These are phyloP conservation scores for Lachancea thermotolerans DNA, from an alignment of 805 yeast genomes.

Conservation along the genomic window DNA sequence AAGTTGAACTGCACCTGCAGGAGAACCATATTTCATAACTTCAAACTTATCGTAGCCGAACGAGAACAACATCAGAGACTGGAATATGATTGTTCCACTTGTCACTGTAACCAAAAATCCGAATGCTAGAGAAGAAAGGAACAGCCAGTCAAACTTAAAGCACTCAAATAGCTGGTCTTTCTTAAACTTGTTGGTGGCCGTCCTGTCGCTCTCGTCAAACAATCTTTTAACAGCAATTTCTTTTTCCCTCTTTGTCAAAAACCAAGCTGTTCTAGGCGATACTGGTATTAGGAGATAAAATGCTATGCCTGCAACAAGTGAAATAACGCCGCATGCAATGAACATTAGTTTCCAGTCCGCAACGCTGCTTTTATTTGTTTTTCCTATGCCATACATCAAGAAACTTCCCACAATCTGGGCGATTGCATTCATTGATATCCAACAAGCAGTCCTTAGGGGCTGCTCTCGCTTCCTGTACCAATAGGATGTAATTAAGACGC, in stretches of 20 bases:
- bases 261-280: conserved; percentile 2
- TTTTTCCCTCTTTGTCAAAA: conserved; percentile 1
- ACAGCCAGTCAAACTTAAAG: conserved; percentile 7
- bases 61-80: conserved; percentile 5
- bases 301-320: not conserved
- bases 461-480: too few relatives aligned
- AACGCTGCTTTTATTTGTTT: conserved; percentile 2
- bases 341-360: conserved; percentile 4
- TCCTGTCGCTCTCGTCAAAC: conserved; percentile 1
- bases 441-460: too few relatives aligned
- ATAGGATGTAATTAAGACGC: too few relatives aligned
- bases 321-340: not conserved
- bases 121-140: conserved; percentile 1
- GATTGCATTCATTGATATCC: too few relatives aligned
- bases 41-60: conserved; percentile 7
- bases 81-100: conserved; percentile 6
- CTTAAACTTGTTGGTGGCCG: not conserved
- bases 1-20: conserved; percentile 9
- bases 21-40: conserved; percentile 6
- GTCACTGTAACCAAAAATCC: conserved; percentile 6
- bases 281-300: not conserved
- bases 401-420: too few relatives aligned
- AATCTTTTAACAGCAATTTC: conserved; percentile 1
- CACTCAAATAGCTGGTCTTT: conserved; percentile 1
- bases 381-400: too few relatives aligned